Base-by-base conservation (phyloP, 1,284 basidiomycete genomes). In the Pascua guehoae region DNA sequence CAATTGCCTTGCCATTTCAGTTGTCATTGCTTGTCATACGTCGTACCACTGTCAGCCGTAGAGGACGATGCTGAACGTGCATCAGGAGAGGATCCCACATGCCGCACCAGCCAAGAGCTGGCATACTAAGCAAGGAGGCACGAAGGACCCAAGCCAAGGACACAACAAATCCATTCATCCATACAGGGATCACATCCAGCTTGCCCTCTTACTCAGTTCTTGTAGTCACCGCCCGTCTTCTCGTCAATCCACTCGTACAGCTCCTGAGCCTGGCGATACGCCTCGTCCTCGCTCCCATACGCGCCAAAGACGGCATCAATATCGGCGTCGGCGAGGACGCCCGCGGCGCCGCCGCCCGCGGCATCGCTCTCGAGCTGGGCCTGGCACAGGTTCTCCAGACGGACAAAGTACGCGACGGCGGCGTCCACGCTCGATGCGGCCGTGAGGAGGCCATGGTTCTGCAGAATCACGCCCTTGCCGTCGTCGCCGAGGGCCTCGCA, bases 321-420 rank as follows among this genome's bases (percentile, higher is more conserved):
- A 68, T 86, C 85, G 16, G 78, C 72, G 37, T 81, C 78, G 18
- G 76, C 67, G 14, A 84, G 82, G 50, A 86, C 85, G 36, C 79
- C 78, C 45, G 72, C 61, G 9, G 83, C 83, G 68, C 86, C 85
- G 16, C 79, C 74, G 12, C 60, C 61, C 0, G 62, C 59, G 5
- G 68, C 67, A 47, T 71, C 71, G 15, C 66, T 59, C 32, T 57
- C 46, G 2, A 73, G 64, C 55, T 73, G 70, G 0, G 66, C 58
- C 47, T 67, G 55, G 61, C 71, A 73, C 15, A 66, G 58, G 36
- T 58, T 56, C 54, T 70, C 68, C 24, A 68, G 59, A 7, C 61
- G 61, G n/a, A 65, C 56, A 44, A 69, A 73, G 57, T 63, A 65
- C 9, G 67, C 66, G 8, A 67, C 65, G 9, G 64, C 62, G 4